A percentile compares a stretch with the other conserved stretches of the same genome.
phyloP scores from a whole-genome alignment of 1,284 basidiomycete genomes.

The Hymenochaete sp. region DNA sequence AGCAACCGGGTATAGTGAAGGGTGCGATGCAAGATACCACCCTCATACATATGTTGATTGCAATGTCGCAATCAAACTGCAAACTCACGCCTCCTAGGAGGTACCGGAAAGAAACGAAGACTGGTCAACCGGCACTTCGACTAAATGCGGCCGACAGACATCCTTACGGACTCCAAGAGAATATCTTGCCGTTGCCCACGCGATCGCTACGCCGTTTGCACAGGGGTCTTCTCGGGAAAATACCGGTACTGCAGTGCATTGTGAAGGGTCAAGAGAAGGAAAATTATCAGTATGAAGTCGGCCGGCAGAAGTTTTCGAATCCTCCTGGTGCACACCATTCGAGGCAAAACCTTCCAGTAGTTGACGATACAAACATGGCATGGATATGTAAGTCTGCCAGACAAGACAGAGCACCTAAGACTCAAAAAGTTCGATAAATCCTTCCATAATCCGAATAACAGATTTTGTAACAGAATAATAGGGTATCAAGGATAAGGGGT shows the following conservation, averaged over 20 bases:
- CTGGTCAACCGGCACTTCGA: too few species aligned
- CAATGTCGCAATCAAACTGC: too few species aligned
- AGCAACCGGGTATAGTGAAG: conserved; percentile 25
- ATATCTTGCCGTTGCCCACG: conserved; percentile 33
- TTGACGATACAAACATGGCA: conserved; percentile 26
- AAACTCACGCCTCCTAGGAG: too few species aligned
- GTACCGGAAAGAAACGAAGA: too few species aligned
- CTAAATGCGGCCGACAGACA: too few species aligned
- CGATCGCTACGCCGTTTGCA: conserved; percentile 64
- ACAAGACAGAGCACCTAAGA: conserved; percentile 7
- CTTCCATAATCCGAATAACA: conserved; percentile 7
- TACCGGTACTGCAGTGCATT: conserved; percentile 44
- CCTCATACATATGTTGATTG: conserved; percentile 41
- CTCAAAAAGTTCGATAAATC: conserved; percentile 6
- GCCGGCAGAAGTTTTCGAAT: conserved; percentile 26
- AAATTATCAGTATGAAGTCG: conserved; percentile 26
- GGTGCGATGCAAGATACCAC: conserved; percentile 38
- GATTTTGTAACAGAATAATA: too few species aligned
- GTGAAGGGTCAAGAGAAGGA: conserved; percentile 1
- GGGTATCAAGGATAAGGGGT: too few species aligned
- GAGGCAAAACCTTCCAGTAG: conserved; percentile 19
- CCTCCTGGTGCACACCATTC: conserved; percentile 13
- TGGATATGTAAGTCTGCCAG: conserved; percentile 29
- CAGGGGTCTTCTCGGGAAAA: conserved; percentile 43
- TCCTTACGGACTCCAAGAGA: too few species aligned